These are phyloP conservation scores for Populus hybrid DNA, from an alignment of 441 rosid genomes.

Conservation along the genomic window DNA sequence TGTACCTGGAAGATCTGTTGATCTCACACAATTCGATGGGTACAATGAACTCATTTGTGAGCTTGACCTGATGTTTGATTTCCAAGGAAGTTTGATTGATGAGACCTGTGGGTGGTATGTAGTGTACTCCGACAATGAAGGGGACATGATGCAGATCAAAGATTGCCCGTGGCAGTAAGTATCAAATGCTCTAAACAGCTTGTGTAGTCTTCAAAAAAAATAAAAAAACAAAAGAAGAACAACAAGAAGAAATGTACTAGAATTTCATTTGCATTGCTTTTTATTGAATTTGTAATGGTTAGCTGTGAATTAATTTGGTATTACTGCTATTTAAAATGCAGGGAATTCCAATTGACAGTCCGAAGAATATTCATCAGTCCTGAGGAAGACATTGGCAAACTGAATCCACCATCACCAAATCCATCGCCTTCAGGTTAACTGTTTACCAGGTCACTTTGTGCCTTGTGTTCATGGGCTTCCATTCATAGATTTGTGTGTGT, in stretches of 20 bases:
- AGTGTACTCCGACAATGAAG: constrained; percentile 31
- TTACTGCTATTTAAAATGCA: constrained; percentile 17
- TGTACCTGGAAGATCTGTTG: constrained; percentile 36
- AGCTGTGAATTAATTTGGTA: not conserved
- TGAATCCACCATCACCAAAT: constrained; percentile 22
- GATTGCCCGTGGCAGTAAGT: constrained; percentile 49
- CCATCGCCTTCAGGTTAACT: constrained; percentile 4
- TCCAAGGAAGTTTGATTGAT: constrained; percentile 38
- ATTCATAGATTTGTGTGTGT: not conserved
- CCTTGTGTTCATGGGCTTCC: not conserved
- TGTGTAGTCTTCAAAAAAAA: not conserved
- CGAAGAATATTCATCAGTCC: constrained; percentile 34
- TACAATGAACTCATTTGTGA: constrained; percentile 31
- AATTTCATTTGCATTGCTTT: not conserved
- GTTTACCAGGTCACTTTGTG: not conserved
- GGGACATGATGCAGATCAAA: constrained; percentile 36
- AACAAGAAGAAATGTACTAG: too few species aligned
- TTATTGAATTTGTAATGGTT: not conserved
- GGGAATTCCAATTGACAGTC: constrained; percentile 31
- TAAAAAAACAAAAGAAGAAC: not conserved
- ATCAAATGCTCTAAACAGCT: not conserved
- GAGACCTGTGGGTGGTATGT: constrained; percentile 42
- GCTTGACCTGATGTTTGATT: constrained; percentile 49
- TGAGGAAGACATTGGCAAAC: constrained; percentile 24
- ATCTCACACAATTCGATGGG: constrained; percentile 34